Conservation (phyloP, 2,329 filamentous ascomycete genomes). For the Fusarium sp. region DNA sequence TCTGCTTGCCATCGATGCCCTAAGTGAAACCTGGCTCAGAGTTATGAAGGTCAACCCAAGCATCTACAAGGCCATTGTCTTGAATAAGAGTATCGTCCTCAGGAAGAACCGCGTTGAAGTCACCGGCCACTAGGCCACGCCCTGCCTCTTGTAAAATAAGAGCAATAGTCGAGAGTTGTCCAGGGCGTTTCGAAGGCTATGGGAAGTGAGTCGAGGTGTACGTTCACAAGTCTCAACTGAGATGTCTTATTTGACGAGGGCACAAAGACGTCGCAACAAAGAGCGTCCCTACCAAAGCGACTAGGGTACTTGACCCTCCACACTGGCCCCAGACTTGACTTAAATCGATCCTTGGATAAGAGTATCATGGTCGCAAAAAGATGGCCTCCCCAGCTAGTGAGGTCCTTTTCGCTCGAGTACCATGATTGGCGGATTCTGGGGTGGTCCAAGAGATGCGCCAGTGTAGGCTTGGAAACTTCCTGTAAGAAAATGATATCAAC, state of each 20-base stretch:
- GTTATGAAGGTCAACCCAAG: conserved; percentile 46
- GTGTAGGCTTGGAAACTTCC: conserved; percentile 30
- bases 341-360: conserved; percentile 45
- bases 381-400: conserved; percentile 32
- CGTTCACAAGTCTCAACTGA: conserved; percentile 50
- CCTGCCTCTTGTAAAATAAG: conserved; percentile 42
- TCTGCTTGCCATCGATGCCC: conserved; percentile 49
- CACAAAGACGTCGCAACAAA: conserved; percentile 50
- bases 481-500: conserved; percentile 19
- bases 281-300: conserved; percentile 47
- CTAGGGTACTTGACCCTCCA: conserved; percentile 48
- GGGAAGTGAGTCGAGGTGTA: conserved; percentile 53
- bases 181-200: conserved; percentile 46
- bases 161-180: conserved; percentile 45
- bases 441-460: conserved; percentile 40
- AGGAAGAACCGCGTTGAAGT: conserved; percentile 53
- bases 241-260: conserved; percentile 8
- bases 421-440: conserved; percentile 44
- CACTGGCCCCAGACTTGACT: conserved; percentile 44
- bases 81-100: conserved; percentile 48
- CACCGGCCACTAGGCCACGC: conserved; percentile 51
- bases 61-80: conserved; percentile 50
- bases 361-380: conserved; percentile 45
- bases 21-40: conserved; percentile 51
- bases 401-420: conserved; percentile 48